Evolutionary conservation across 306 rosid species (phyloP).

Genomic region (Castanospermum australe): DNA sequence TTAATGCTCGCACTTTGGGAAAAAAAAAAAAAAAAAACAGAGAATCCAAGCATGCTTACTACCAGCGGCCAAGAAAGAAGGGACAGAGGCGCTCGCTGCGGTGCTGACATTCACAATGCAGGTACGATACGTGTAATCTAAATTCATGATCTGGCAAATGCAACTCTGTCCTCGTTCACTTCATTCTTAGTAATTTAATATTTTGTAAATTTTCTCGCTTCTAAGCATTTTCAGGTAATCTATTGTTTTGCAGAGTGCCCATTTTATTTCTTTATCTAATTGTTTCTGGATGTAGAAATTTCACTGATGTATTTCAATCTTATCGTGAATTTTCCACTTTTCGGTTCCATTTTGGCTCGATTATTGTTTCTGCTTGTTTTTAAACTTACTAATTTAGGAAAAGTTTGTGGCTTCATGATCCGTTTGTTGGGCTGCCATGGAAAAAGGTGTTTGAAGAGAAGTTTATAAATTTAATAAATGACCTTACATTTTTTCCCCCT

Average conservation of each 20-base stretch:
- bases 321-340: background rate
- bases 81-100: too few species aligned
- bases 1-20: too few species aligned
- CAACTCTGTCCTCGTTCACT: too few species aligned
- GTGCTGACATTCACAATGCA: too few species aligned
- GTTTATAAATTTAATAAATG: background rate
- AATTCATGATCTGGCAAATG: too few species aligned
- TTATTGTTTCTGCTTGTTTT: background rate
- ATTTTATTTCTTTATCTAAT: background rate
- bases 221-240: background rate
- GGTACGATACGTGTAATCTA: too few species aligned
- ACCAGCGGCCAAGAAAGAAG: too few species aligned
- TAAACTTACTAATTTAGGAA: background rate
- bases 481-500: background rate
- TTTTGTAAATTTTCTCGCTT: too few species aligned
- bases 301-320: background rate
- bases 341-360: background rate
- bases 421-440: background rate
- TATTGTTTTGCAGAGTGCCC: background rate
- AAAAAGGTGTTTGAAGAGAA: background rate
- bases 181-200: too few species aligned
- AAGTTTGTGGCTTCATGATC: background rate
- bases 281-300: background rate
- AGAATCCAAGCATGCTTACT: too few species aligned
- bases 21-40: too few species aligned